phyloP scores from a whole-genome alignment of 352 stramenopile species.

The Phytophthora tentaculata region DNA sequence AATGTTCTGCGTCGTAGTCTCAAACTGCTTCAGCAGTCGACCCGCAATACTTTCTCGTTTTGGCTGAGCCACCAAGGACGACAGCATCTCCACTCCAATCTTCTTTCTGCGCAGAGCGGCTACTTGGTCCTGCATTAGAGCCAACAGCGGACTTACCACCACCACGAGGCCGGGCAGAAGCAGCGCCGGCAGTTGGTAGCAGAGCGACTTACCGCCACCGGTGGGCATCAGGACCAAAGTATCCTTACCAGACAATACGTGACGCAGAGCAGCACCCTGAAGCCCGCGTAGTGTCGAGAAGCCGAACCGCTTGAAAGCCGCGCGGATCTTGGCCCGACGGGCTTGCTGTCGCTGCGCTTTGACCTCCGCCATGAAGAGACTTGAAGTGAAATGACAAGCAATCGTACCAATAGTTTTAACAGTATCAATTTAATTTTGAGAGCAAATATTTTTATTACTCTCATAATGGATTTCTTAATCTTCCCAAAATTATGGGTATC shows the following conservation, averaged over 20 bases:
- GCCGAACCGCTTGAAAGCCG: conserved; percentile 50
- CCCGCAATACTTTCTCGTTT: conserved; percentile 39
- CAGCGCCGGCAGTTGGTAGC: conserved; percentile 93
- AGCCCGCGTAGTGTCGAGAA: conserved; percentile 51
- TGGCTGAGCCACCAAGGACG: conserved; percentile 46
- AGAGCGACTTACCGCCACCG: conserved; percentile 97
- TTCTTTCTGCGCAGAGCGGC: conserved; percentile 50
- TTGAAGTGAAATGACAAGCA: conserved; percentile 21
- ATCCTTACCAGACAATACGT: conserved; percentile 51
- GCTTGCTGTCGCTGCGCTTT: conserved; percentile 38
- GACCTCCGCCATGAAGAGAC: conserved; percentile 9
- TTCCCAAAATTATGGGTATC: too few species aligned
- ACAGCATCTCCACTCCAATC: conserved; percentile 64
- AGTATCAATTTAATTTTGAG: too few species aligned
- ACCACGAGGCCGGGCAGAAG: conserved; percentile 79
- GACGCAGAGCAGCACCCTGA: conserved; percentile 50
- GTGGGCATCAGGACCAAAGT: conserved; percentile 95
- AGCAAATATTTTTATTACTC: too few species aligned
- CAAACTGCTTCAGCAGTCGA: conserved; percentile 34
- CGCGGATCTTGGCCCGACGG: conserved; percentile 55
- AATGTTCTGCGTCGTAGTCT: not conserved
- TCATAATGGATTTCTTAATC: too few species aligned
- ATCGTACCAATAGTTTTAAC: too few species aligned
- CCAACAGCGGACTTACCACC: conserved; percentile 89
- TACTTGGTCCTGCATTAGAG: conserved; percentile 92